These are phyloP conservation scores for Trichoderma citrinoviride DNA, from an alignment of 2,329 filamentous ascomycete species.

Conservation along the genomic window DNA sequence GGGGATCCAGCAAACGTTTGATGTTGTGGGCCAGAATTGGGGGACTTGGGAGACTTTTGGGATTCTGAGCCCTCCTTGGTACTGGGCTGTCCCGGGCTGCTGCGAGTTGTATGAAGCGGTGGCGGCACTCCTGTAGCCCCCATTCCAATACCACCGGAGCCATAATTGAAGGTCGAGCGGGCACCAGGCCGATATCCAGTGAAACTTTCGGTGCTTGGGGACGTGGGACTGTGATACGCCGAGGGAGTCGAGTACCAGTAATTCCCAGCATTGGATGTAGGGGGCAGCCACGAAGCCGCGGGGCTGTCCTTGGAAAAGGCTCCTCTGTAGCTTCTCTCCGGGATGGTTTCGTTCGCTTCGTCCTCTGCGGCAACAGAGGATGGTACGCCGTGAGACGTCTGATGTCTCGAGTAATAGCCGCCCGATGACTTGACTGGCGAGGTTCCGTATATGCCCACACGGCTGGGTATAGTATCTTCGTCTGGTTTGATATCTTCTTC, in stretches of 20 bases:
- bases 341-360: neutral
- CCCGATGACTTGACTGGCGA: constrained; percentile 12
- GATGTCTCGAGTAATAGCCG: neutral
- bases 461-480: constrained; percentile 12
- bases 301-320: constrained; percentile 10
- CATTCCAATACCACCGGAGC: neutral
- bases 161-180: constrained; percentile 13
- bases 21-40: constrained; percentile 14
- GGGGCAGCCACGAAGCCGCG: neutral
- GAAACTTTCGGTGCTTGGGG: neutral
- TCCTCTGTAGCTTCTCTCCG: constrained; percentile 6
- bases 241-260: neutral
- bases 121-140: neutral
- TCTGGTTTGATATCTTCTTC: constrained; percentile 14
- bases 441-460: constrained; percentile 4
- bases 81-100: neutral
- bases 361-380: neutral
- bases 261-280: neutral
- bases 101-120: constrained; percentile 16
- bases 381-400: neutral
- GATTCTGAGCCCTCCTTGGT: neutral
- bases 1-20: constrained; percentile 26
- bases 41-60: neutral
- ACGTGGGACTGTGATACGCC: neutral
- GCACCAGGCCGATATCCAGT: neutral